Conservation (phyloP, 2,329 filamentous ascomycete genomes). For the Trichoderma sp. region DNA sequence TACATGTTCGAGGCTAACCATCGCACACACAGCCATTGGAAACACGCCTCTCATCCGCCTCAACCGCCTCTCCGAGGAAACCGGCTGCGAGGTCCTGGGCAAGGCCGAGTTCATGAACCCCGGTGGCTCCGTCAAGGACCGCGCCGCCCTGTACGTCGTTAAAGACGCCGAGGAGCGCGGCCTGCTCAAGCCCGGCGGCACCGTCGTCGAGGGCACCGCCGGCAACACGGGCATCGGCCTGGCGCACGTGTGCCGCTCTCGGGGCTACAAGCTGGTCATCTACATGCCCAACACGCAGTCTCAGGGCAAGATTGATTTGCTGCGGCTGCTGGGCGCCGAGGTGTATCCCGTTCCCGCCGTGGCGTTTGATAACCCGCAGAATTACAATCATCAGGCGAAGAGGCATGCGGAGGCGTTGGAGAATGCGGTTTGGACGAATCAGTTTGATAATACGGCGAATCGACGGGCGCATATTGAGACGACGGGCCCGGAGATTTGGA, state of each 20-base stretch:
- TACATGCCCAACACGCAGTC: constrained; percentile 99
- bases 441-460: constrained; percentile 97
- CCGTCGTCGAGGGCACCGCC: constrained; percentile 94
- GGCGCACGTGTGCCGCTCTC: constrained; percentile 90
- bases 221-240: constrained; percentile 98
- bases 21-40: constrained; percentile 72
- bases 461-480: constrained; percentile 93
- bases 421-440: constrained; percentile 97
- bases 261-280: constrained; percentile 93
- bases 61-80: constrained; percentile 83
- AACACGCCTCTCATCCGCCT: constrained; percentile 94
- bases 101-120: constrained; percentile 99
- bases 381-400: constrained; percentile 96
- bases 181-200: constrained; percentile 79
- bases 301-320: constrained; percentile 93
- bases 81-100: constrained; percentile 89
- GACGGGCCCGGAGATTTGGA: constrained; percentile 96
- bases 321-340: constrained; percentile 88
- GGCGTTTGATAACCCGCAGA: constrained; percentile 89
- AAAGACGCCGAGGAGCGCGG: constrained; percentile 90
- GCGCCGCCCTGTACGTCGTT: constrained; percentile 91
- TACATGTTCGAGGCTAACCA: neutral
- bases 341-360: constrained; percentile 96
- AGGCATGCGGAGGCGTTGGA: constrained; percentile 83
- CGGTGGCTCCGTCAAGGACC: constrained; percentile 93